Evolutionary conservation across 2,329 filamentous ascomycete genomes (phyloP).

Genomic region (Claviceps arundinis): DNA sequence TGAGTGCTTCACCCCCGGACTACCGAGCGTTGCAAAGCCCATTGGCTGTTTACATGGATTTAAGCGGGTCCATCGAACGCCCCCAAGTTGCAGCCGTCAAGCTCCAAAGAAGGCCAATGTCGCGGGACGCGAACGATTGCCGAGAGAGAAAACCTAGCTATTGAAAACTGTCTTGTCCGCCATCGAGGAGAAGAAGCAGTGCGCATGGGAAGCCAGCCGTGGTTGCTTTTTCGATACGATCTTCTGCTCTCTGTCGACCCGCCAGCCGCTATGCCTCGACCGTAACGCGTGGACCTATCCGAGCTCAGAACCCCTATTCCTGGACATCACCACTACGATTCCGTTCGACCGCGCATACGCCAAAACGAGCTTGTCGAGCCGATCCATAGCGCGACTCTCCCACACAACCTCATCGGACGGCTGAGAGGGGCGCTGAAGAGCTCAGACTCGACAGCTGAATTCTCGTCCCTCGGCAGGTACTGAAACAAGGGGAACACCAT

Average conservation of each 20-base stretch:
- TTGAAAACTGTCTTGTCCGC: not conserved
- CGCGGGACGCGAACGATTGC: not conserved
- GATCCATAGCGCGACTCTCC: not conserved
- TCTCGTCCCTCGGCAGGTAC: not conserved
- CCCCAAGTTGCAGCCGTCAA: not conserved
- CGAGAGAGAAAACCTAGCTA: not conserved
- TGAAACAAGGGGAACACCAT: not conserved
- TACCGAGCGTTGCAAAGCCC: not conserved
- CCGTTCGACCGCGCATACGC: slow-evolving; percentile 5
- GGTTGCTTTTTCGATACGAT: not conserved
- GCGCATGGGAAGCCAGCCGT: not conserved
- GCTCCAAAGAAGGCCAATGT: not conserved
- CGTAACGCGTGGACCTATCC: not conserved
- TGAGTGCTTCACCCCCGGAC: not conserved
- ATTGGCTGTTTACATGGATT: not conserved
- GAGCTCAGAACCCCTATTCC: not conserved
- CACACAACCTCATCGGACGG: not conserved
- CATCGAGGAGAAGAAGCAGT: not conserved
- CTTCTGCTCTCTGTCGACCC: not conserved
- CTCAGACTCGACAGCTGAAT: not conserved
- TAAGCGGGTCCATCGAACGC: slow-evolving; percentile 20
- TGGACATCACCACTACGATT: slow-evolving; percentile 3
- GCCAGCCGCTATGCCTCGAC: not conserved
- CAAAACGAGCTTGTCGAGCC: slow-evolving; percentile 1
- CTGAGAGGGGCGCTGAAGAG: not conserved